Conservation (phyloP, 768 basidiomycete genomes). For the Grammothele lineata region DNA sequence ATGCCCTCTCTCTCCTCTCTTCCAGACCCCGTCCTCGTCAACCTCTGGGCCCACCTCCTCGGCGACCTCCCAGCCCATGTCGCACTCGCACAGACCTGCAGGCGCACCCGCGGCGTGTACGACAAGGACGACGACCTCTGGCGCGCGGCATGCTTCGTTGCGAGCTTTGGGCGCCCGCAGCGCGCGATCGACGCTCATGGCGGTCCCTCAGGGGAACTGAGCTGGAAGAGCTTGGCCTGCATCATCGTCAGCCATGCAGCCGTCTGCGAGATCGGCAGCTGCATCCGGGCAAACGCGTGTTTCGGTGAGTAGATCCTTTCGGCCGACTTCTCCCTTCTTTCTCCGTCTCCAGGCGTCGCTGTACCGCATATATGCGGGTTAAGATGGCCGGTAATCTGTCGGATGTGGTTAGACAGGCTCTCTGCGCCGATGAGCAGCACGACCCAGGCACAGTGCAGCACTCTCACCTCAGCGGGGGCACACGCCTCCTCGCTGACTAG, state of each 20-base stretch:
- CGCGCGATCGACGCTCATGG: not conserved
- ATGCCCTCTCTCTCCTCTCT: conserved; percentile 12
- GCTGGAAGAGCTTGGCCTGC: conserved; percentile 14
- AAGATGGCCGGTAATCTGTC: no score
- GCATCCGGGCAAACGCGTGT: conserved; percentile 19
- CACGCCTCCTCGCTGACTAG: no score
- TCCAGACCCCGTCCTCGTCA: conserved; percentile 9
- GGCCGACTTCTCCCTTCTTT: not conserved
- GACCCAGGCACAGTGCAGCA: no score
- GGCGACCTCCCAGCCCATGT: conserved; percentile 19
- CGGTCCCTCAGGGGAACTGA: no score
- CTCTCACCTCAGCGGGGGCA: no score
- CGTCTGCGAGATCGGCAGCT: conserved; percentile 20
- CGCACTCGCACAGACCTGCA: conserved; percentile 20
- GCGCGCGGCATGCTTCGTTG: conserved; percentile 21
- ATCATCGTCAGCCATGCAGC: conserved; percentile 17
- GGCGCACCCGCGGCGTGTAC: conserved; percentile 13
- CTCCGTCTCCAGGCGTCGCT: not conserved
- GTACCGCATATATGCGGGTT: no score
- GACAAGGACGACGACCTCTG: conserved; percentile 13
- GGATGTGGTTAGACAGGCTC: no score
- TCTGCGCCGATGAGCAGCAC: no score
- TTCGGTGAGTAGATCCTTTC: conserved; percentile 17
- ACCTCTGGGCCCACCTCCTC: conserved; percentile 15
- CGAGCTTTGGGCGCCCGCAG: conserved; percentile 21